These are phyloP conservation scores for Endocarpon pusillum DNA, from an alignment of 495 filamentous ascomycete species.

Conservation along the genomic window DNA sequence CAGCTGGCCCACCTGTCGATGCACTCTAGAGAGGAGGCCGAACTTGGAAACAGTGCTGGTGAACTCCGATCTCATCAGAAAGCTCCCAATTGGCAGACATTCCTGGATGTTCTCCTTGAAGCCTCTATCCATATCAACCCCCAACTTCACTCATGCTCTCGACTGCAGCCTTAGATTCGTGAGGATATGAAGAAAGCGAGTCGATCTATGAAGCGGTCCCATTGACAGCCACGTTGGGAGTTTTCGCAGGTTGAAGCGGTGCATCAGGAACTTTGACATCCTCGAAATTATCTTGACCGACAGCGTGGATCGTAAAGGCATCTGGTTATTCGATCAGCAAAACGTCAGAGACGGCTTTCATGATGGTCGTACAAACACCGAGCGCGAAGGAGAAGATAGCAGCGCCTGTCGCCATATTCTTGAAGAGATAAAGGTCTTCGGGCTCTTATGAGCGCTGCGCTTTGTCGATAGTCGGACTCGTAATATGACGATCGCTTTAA, in stretches of 20 bases:
- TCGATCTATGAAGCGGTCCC: neutral
- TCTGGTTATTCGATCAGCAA: constrained; percentile 41
- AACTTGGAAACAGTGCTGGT: too few relatives aligned
- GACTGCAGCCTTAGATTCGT: too few relatives aligned
- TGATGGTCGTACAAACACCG: constrained; percentile 54
- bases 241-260: constrained; percentile 25
- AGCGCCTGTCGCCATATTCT: constrained; percentile 63
- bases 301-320: constrained; percentile 68
- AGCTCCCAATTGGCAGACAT: too few relatives aligned
- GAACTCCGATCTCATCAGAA: too few relatives aligned
- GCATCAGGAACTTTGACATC: constrained; percentile 69
- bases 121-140: too few relatives aligned
- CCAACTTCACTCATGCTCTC: too few relatives aligned
- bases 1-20: too few relatives aligned
- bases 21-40: too few relatives aligned
- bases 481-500: constrained; percentile 73
- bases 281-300: constrained; percentile 95
- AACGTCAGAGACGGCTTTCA: too few relatives aligned
- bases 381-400: constrained; percentile 51
- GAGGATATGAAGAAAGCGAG: too few relatives aligned
- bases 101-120: too few relatives aligned
- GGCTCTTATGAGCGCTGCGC: constrained; percentile 72
- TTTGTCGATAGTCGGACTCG: constrained; percentile 63
- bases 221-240: neutral
- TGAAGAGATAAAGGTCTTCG: constrained; percentile 80